Evolutionary conservation across 345 rosid species (phyloP), one percentile per base, ranked within the genome.

Genomic region (Draba incana): DNA sequence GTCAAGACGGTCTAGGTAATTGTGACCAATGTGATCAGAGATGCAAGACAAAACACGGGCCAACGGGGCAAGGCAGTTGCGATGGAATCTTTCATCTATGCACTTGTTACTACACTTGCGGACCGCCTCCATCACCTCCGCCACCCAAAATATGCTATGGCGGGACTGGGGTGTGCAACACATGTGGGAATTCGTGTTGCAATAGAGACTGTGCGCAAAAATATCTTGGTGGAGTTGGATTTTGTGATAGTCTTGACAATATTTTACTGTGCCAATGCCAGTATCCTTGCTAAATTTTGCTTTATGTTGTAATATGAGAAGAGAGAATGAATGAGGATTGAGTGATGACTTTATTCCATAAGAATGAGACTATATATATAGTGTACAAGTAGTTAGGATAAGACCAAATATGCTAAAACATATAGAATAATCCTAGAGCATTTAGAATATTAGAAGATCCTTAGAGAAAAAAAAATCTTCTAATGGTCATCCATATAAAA

Each of bases 161-260:
- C 1, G 71, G 66, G 2, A 13, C 46, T 47, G 71, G 66, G 8
- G 0, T 63, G 1, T 64, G 76, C 57, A 2, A 2, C 9, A 8
- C 10, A 48, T 63, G 76, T 64, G 64, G 45, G 15, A 13, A 20
- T 1, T 33, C 4, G 0, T 73, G 62, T 66, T 73, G 72, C 42
- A 50, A 66, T n/a, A 47, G 48, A 58, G 23, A 38, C 7, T 73
- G 77, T 57, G 67, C 60, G 11, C 53, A 65, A 31, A 73, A 57
- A 16, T 73, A 66, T 53, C 3, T 5, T 20, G 46, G 35, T 23
- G 67, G 66, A 57, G 1, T 1, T 48, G 66, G 77, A 65, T 59
- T 23, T 66, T 73, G 77, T 59, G 62, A 41, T 0, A 57, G 1
- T 13, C 4, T 66, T 42, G 72, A 31, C 38, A 3, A 11, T 35